Evolutionary conservation across 257 asterid genomes (phyloP).

Genomic region (Primulina tabacum): DNA sequence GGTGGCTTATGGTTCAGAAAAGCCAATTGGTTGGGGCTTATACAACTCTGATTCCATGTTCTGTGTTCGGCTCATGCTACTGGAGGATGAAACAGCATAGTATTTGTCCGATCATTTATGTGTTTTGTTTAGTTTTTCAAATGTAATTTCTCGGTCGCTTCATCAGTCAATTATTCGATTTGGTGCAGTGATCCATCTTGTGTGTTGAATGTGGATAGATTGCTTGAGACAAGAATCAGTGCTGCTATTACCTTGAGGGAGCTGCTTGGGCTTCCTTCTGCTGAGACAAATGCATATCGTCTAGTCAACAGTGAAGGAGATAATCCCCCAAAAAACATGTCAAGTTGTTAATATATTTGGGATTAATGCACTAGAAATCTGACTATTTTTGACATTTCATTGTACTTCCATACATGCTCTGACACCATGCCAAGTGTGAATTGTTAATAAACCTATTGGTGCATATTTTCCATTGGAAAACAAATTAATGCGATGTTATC

Average conservation of each 20-base stretch:
- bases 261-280: background rate
- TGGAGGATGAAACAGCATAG: conserved; percentile 83
- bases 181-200: background rate
- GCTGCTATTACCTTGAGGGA: background rate
- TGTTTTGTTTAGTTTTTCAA: conserved; percentile 12
- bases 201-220: background rate
- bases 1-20: conserved; percentile 83
- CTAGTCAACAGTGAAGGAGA: conserved; percentile 79
- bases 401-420: background rate
- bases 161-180: conserved; percentile 1
- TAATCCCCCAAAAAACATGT: conserved; percentile 15
- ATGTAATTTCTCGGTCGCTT: conserved; percentile 18
- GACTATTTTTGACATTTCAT: background rate
- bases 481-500: background rate
- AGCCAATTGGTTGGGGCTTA: conserved; percentile 96
- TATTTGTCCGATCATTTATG: conserved; percentile 21
- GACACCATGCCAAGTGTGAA: background rate
- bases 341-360: background rate
- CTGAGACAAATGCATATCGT: background rate
- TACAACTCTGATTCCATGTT: conserved; percentile 94
- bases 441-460: background rate
- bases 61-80: conserved; percentile 91
- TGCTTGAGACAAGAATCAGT: background rate
- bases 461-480: background rate
- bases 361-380: background rate